Base-by-base conservation (phyloP, 805 yeast genomes). In the Metschnikowia borealis region DNA sequence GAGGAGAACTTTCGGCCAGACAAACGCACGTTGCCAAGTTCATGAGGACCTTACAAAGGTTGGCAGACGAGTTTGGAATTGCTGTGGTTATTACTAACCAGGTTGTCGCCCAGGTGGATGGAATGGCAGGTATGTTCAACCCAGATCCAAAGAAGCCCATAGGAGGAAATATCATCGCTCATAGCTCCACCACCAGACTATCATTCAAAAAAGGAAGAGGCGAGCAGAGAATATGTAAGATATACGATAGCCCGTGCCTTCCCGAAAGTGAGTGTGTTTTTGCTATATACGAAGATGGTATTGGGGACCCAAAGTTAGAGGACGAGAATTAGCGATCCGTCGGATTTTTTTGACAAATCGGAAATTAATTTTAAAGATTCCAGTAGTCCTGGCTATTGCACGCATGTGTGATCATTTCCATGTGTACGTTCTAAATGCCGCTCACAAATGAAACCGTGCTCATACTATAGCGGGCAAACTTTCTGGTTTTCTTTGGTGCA, bases 121-220 rank as follows among this genome's bases (percentile, higher is more conserved):
- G 92, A 1, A 95, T 95, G 62, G 82, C 82, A 38, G 77, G 81
- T 26, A 72, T 82, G 73, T 91, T 84, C 67, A 90, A 91, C 60
- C 96, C 97, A 1, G 99, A 94, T 67, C 97, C 98, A 14, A 94
- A 94, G 68, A 94, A 94, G 67, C 99, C 99, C 15, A 92, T 94
- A 58, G 99, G 99, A 54, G 99, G 99, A 61, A 92, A 94, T 64
- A 94, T 94, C 60, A 85, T 94, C 66, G 99, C 98, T 0, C 99
- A 94, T 67, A 84, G 96, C 17, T 90, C 97, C 2, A 92, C 98
- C 5, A 94, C 99, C 2, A 80, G 99, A 62, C 77, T 94, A 52
- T 86, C 87, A 49, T 84, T 94, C 67, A 87, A 85, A 63, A 94
- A 94, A 71, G 97, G 96, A 47, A 82, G 85, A 61, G 97, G 87